Evolutionary conservation across 2,329 filamentous ascomycete genomes (phyloP).

Genomic region (Nigrospora osmanthi): DNA sequence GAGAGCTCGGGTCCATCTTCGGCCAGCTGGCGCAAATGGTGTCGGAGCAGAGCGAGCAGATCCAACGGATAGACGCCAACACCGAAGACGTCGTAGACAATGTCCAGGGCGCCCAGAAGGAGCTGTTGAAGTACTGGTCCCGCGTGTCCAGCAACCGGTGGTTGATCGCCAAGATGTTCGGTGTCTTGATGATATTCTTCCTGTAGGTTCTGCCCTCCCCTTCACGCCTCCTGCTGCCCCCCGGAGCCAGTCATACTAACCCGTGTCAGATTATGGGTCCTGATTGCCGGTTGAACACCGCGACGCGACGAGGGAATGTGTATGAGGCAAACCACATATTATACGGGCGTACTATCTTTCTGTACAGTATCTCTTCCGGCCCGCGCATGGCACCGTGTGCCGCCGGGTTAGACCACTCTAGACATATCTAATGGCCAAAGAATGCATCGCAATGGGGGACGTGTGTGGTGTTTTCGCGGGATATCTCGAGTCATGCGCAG

Average conservation of each 20-base stretch:
- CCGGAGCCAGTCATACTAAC: background rate
- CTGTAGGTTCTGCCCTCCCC: conserved; percentile 34
- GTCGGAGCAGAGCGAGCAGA: conserved; percentile 90
- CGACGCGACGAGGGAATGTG: background rate
- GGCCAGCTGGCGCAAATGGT: conserved; percentile 95
- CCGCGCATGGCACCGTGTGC: background rate
- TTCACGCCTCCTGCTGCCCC: background rate
- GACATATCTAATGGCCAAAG: conserved; percentile 1
- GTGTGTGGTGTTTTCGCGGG: background rate
- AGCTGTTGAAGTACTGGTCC: conserved; percentile 95
- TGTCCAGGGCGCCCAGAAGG: conserved; percentile 90
- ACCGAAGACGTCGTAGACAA: conserved; percentile 98
- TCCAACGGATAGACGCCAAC: conserved; percentile 93
- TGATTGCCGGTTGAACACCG: conserved; percentile 45
- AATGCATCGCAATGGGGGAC: background rate
- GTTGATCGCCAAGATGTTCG: conserved; percentile 80
- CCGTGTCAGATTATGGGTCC: conserved; percentile 52
- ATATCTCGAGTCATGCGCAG: no score
- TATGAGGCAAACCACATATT: background rate
- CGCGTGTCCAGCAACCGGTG: conserved; percentile 91
- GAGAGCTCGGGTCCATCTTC: conserved; percentile 86
- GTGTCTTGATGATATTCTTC: conserved; percentile 93
- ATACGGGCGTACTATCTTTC: conserved; percentile 1
- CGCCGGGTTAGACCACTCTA: background rate
- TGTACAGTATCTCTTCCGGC: conserved; percentile 1